Conservation (phyloP, 129 eudicot genomes). For the Calendula officinalis region DNA sequence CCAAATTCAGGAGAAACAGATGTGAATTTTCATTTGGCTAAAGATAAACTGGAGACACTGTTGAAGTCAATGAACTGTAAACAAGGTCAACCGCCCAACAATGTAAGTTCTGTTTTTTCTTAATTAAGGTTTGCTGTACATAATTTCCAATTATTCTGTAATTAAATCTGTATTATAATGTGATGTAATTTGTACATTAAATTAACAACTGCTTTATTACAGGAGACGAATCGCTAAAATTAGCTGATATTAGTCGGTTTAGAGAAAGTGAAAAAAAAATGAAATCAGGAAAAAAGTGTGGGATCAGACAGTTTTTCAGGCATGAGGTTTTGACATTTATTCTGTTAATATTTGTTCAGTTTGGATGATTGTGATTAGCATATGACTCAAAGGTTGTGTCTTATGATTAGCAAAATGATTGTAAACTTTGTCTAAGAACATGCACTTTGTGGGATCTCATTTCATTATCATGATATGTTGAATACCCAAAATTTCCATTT, state of each 20-base stretch:
- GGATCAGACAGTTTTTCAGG: not conserved
- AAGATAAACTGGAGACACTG: slow-evolving; percentile 62
- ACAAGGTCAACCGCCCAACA: slow-evolving; percentile 40
- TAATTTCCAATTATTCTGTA: slow-evolving; percentile 12
- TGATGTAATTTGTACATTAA: not conserved
- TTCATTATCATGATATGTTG: slow-evolving; percentile 12
- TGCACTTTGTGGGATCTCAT: slow-evolving; percentile 11
- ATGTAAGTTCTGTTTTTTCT: slow-evolving; percentile 41
- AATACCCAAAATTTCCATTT: slow-evolving; percentile 11
- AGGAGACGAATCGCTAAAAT: slow-evolving; percentile 7
- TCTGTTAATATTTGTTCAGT: not conserved
- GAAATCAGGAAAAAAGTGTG: not conserved
- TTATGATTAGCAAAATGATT: not conserved
- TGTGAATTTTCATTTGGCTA: slow-evolving; percentile 49
- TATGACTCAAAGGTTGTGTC: not conserved
- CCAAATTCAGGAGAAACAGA: slow-evolving; percentile 43
- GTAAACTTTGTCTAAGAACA: slow-evolving; percentile 1
- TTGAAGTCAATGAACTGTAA: slow-evolving; percentile 49
- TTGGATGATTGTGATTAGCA: slow-evolving; percentile 1
- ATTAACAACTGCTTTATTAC: not conserved
- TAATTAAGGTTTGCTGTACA: not conserved
- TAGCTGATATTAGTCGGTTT: slow-evolving; percentile 3
- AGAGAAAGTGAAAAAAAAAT: not conserved
- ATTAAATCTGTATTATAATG: slow-evolving; percentile 4
- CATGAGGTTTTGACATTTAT: not conserved